phyloP scores from a whole-genome alignment of 345 rosid genomes.

The Dipteronia dyeriana region DNA sequence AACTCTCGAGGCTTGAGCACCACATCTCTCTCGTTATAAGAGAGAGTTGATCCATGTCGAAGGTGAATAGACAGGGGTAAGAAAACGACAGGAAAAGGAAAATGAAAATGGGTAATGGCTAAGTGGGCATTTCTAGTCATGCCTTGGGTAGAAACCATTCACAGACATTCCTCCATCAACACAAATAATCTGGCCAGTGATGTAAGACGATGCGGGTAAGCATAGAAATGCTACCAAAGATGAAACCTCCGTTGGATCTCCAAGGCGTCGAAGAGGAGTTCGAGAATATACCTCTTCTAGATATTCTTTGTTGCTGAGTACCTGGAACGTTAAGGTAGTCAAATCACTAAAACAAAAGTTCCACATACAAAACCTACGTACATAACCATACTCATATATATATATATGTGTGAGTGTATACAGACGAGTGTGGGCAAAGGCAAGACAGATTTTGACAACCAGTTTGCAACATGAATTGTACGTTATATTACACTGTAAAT shows the following conservation, averaged over 20 bases:
- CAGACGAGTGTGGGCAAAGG: background rate
- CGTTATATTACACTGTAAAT: background rate
- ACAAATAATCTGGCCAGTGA: slow-evolving; percentile 72
- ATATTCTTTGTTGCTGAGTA: slow-evolving; percentile 42
- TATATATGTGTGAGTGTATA: too few relatives aligned
- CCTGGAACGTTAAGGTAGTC: slow-evolving; percentile 25
- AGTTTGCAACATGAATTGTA: background rate
- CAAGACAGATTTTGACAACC: background rate
- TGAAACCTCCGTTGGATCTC: slow-evolving; percentile 63
- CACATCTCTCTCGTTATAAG: background rate
- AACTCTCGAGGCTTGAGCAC: background rate
- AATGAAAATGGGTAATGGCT: slow-evolving; percentile 11
- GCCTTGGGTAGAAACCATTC: slow-evolving; percentile 58
- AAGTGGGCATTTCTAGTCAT: slow-evolving; percentile 32
- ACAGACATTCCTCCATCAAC: slow-evolving; percentile 69
- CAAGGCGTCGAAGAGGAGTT: slow-evolving; percentile 61
- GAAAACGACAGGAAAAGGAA: slow-evolving; percentile 7
- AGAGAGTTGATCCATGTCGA: background rate
- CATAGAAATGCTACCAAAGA: slow-evolving; percentile 78
- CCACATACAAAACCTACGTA: background rate
- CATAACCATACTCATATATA: background rate
- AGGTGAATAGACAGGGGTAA: background rate
- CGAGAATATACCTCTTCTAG: slow-evolving; percentile 55
- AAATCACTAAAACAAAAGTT: background rate
- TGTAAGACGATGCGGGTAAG: slow-evolving; percentile 74